phyloP scores from a whole-genome alignment of 176 grass and related monocot species.

The Rhipidocladum racemiflorum region DNA sequence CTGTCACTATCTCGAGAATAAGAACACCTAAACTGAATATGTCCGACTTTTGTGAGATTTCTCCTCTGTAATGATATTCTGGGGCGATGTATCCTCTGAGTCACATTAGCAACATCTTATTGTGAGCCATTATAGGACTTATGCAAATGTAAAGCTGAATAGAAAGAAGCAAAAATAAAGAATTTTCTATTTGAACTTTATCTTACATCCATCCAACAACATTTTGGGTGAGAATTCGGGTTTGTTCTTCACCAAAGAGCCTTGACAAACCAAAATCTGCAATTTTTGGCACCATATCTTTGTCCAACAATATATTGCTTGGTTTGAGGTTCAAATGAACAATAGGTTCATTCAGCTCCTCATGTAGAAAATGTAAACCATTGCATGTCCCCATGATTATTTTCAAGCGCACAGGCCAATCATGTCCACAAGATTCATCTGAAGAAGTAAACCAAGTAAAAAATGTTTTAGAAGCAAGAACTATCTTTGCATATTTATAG shows the following conservation, averaged over 20 bases:
- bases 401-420: not conserved
- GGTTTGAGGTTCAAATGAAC: conserved; percentile 38
- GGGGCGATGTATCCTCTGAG: conserved; percentile 33
- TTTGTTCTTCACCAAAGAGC: not conserved
- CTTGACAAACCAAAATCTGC: conserved; percentile 35
- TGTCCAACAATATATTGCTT: conserved; percentile 24
- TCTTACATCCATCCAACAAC: conserved; percentile 10
- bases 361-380: conserved; percentile 22
- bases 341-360: not conserved
- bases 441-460: not conserved
- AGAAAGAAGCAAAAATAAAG: too few species aligned
- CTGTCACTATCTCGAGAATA: conserved; percentile 26
- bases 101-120: not conserved
- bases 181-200: too few species aligned
- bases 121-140: not conserved
- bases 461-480: not conserved
- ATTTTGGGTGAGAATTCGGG: conserved; percentile 36
- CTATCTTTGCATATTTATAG: too few species aligned
- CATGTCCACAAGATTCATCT: not conserved
- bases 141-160: not conserved
- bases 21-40: conserved; percentile 41
- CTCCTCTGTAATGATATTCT: conserved; percentile 33
- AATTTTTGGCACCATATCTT: conserved; percentile 35
- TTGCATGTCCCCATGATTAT: conserved; percentile 33
- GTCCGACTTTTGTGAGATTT: conserved; percentile 36